phyloP scores from a whole-genome alignment of 208 protist species.

The Tetramitus jugosus region DNA sequence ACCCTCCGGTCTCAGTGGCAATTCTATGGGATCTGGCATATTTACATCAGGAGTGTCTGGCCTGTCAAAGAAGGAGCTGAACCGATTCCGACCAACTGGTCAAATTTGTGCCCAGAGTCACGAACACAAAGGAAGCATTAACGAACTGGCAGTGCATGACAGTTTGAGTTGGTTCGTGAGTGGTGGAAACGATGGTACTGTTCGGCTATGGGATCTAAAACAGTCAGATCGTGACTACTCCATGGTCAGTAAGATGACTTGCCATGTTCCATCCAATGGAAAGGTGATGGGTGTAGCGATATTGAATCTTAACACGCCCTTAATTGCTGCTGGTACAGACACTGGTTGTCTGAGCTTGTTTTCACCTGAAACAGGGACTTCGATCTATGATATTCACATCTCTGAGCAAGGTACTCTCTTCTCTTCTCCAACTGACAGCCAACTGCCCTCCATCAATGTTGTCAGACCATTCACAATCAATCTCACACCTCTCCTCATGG shows the following conservation, averaged over 20 bases:
- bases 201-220: background rate
- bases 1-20: too few relatives aligned
- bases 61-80: too few relatives aligned
- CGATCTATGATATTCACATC: background rate
- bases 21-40: too few relatives aligned
- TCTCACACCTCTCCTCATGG: background rate
- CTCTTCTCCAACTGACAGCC: background rate
- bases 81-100: background rate
- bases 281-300: background rate
- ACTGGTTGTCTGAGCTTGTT: background rate
- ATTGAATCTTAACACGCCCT: background rate
- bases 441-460: background rate
- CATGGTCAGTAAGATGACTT: conserved; percentile 1
- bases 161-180: background rate
- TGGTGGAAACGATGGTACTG: conserved; percentile 12
- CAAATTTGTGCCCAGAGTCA: background rate
- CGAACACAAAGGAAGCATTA: conserved; percentile 13
- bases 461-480: background rate
- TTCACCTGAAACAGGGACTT: background rate
- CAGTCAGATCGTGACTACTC: background rate
- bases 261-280: background rate
- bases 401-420: background rate
- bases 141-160: conserved; percentile 2
- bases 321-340: background rate
- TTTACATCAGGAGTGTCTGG: too few relatives aligned